These are phyloP conservation scores for Auriscalpium microsporum DNA, from an alignment of 768 basidiomycete genomes.

Conservation along the genomic window DNA sequence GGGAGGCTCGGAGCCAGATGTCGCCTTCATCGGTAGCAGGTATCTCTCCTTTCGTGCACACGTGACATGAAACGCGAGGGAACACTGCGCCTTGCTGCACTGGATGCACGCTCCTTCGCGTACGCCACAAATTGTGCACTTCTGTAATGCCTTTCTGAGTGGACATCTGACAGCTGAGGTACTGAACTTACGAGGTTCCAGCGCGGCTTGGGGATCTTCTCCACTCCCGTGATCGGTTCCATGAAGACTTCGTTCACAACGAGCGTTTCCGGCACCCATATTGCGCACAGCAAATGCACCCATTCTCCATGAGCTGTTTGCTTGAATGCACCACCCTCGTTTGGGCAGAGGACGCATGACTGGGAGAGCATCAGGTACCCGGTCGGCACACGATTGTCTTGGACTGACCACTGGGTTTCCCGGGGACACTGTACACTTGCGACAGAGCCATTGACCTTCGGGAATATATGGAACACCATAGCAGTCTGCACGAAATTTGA, in stretches of 20 bases:
- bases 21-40: slow-evolving; percentile 79
- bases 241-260: slow-evolving; percentile 94
- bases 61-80: slow-evolving; percentile 88
- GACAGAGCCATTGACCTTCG: slow-evolving; percentile 98
- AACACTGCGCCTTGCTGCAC: slow-evolving; percentile 85
- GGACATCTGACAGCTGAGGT: not conserved
- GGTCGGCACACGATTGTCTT: not conserved
- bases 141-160: slow-evolving; percentile 22
- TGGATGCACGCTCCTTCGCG: slow-evolving; percentile 87
- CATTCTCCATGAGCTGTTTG: slow-evolving; percentile 89
- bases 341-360: slow-evolving; percentile 94
- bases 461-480: slow-evolving; percentile 99
- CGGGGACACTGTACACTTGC: slow-evolving; percentile 97
- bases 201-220: slow-evolving; percentile 78
- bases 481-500: slow-evolving; percentile 55
- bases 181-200: slow-evolving; percentile 80
- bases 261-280: slow-evolving; percentile 93
- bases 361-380: slow-evolving; percentile 25
- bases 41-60: slow-evolving; percentile 86
- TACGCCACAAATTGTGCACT: slow-evolving; percentile 55
- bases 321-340: slow-evolving; percentile 97
- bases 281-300: slow-evolving; percentile 94
- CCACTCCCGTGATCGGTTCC: slow-evolving; percentile 92
- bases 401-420: slow-evolving; percentile 84
- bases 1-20: slow-evolving; percentile 64